Evolutionary conservation across 208 protist genomes (phyloP), one percentile per base, ranked within the genome.

Genomic region (Leishmania major): DNA sequence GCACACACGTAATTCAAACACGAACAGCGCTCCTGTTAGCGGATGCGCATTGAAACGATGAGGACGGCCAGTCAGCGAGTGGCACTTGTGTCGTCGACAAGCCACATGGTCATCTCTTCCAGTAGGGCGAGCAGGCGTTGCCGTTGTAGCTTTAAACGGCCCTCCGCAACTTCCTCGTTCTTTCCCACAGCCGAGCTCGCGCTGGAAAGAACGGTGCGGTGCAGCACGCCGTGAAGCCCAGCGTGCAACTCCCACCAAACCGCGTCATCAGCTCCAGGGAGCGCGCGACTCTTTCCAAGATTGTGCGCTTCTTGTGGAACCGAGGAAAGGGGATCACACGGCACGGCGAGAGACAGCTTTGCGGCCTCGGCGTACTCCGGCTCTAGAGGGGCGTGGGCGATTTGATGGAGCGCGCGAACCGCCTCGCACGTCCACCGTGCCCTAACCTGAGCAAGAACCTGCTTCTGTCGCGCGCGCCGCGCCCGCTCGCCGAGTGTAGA

Each of bases 111-210:
- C 62, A 79, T 69, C 15, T 84, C 80, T 43, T 59, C 19, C 1
- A 79, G 43, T 11, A 84, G 53, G 10, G 43, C 15, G 31, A 66
- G 57, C 3, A 84, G 37, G 60, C 75, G 80, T 17, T 70, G 78
- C n/a, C 70, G 59, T 19, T 86, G 82, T 17, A 79, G 82, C 22
- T 35, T 47, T 66, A 79, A 49, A 17, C 77, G 82, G 22, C 62
- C 47, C 37, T 80, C 81, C 6, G 51, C 71, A 3, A 40, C 69
- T 57, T 64, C 62, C 1, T 74, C 45, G 47, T 40, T 35, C 1
- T 49, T 66, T 25, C 6, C 45, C 0, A n/a, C 11, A 51, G 60
- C 35, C 19, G 70, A n/a, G 37, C 19, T 47, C 7, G 69, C 43
- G 7, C 25, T 31, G 35, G 2, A 79, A 37, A 40, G 75, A 22